A percentile compares a stretch with the other conserved stretches of the same genome.
Conservation (phyloP, 1,284 basidiomycete genomes). For the Retiboletus fuscus region DNA sequence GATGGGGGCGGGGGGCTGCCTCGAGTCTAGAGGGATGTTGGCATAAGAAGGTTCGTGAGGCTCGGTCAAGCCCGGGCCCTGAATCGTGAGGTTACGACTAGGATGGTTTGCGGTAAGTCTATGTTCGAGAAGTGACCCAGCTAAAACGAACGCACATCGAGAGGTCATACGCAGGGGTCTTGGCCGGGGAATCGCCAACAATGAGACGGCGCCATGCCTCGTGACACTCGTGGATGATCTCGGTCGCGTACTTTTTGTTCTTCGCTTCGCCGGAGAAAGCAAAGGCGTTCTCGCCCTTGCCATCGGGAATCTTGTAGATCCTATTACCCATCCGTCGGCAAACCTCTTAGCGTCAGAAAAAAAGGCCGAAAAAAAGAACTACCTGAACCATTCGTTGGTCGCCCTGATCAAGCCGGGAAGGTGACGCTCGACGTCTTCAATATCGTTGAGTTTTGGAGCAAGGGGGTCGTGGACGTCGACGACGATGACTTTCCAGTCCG, state of each 20-base stretch:
- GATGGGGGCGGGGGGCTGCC: conserved; percentile 85
- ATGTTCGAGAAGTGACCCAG: conserved; percentile 19
- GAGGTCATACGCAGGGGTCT: conserved; percentile 78
- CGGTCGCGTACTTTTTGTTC: conserved; percentile 99
- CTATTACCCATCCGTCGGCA: conserved; percentile 52
- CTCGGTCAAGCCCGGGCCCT: conserved; percentile 76
- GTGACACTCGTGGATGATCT: conserved; percentile 99
- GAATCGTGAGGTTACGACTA: conserved; percentile 79
- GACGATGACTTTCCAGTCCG: conserved; percentile 99
- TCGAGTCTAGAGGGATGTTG: conserved; percentile 81
- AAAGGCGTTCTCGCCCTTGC: conserved; percentile 99
- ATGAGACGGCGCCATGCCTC: conserved; percentile 98
- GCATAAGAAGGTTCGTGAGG: conserved; percentile 76
- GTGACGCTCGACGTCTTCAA: conserved; percentile 99
- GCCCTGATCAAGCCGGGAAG: conserved; percentile 96
- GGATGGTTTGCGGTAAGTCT: conserved; percentile 1
- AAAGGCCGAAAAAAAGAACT: conserved; percentile 23
- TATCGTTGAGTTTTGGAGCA: conserved; percentile 96
- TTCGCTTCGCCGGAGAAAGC: conserved; percentile 99
- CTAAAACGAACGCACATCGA: conserved; percentile 72
- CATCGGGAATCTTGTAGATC: conserved; percentile 99
- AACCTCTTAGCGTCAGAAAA: neutral
- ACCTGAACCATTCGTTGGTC: conserved; percentile 98
- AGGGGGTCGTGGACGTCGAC: conserved; percentile 98
- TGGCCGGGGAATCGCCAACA: conserved; percentile 80